phyloP scores from a whole-genome alignment of 495 filamentous ascomycete species.

The Staphylotrichum tortipilum region DNA sequence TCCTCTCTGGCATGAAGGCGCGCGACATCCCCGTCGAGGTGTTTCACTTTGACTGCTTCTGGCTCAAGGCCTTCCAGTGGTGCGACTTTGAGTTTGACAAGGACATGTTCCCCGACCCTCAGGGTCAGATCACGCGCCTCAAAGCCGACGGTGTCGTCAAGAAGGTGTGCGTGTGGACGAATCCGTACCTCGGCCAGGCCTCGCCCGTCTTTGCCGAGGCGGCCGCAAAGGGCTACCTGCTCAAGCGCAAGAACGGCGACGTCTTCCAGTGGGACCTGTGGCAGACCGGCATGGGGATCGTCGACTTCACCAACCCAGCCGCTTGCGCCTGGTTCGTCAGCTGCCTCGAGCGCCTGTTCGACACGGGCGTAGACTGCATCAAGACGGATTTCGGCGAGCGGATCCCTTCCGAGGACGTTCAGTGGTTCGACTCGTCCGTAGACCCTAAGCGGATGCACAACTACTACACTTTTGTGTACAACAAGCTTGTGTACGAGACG shows the following conservation, averaged over 20 bases:
- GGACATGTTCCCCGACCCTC: constrained; percentile 60
- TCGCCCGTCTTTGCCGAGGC: constrained; percentile 57
- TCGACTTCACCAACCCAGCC: constrained; percentile 66
- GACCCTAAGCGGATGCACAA: constrained; percentile 64
- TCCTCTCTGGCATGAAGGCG: constrained; percentile 59
- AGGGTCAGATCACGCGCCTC: constrained; percentile 53
- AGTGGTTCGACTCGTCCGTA: constrained; percentile 46
- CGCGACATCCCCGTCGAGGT: constrained; percentile 58
- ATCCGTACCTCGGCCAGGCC: constrained; percentile 61
- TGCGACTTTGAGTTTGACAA: constrained; percentile 64
- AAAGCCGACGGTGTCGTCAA: constrained; percentile 48
- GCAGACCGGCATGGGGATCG: constrained; percentile 66
- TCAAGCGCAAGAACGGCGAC: constrained; percentile 60
- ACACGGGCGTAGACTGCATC: constrained; percentile 59
- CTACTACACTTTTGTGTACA: constrained; percentile 64
- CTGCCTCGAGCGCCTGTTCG: constrained; percentile 52
- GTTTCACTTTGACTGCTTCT: constrained; percentile 67
- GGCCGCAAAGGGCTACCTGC: constrained; percentile 56
- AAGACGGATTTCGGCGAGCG: constrained; percentile 71
- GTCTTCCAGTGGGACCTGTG: constrained; percentile 68
- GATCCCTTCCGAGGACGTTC: constrained; percentile 54
- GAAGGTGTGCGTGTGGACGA: constrained; percentile 64
- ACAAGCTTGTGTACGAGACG: constrained; percentile 58
- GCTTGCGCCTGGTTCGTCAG: constrained; percentile 52
- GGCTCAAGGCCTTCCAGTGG: constrained; percentile 60